phyloP scores from a whole-genome alignment of 495 filamentous ascomycete species.

The Tuber magnatum region DNA sequence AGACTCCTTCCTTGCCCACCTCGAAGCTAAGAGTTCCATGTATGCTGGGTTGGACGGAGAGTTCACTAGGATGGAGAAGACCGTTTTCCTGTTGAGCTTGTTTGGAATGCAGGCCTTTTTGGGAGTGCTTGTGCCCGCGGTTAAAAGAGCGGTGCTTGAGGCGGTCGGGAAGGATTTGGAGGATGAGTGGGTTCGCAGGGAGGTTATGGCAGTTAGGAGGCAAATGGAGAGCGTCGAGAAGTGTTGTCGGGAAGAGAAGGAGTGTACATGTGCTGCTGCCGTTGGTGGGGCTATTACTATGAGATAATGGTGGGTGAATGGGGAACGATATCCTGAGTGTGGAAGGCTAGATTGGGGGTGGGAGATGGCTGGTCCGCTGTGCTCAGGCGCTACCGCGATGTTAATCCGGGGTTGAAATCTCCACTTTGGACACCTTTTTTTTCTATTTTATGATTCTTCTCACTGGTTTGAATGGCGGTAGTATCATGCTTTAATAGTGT shows the following conservation, averaged over 20 bases:
- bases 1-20: slow-evolving; percentile 20
- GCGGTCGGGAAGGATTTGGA: slow-evolving; percentile 18
- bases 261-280: background rate
- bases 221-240: slow-evolving; percentile 36
- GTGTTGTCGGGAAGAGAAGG: slow-evolving; percentile 21
- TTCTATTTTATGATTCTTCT: too few relatives aligned
- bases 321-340: background rate
- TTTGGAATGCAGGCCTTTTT: slow-evolving; percentile 22
- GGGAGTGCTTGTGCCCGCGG: slow-evolving; percentile 8
- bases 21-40: slow-evolving; percentile 25
- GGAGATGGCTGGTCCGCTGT: background rate
- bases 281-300: background rate
- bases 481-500: background rate
- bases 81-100: slow-evolving; percentile 32
- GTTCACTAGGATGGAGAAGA: slow-evolving; percentile 21
- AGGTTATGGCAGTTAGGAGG: slow-evolving; percentile 28
- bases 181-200: slow-evolving; percentile 31
- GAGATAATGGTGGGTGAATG: background rate
- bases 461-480: background rate
- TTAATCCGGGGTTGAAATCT: background rate
- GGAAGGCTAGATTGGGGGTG: background rate
- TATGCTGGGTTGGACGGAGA: slow-evolving; percentile 26
- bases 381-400: background rate
- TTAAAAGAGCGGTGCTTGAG: slow-evolving; percentile 21
- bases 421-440: background rate